phyloP scores from a whole-genome alignment of 805 yeast genomes.

The Saturnispora halmiae region DNA sequence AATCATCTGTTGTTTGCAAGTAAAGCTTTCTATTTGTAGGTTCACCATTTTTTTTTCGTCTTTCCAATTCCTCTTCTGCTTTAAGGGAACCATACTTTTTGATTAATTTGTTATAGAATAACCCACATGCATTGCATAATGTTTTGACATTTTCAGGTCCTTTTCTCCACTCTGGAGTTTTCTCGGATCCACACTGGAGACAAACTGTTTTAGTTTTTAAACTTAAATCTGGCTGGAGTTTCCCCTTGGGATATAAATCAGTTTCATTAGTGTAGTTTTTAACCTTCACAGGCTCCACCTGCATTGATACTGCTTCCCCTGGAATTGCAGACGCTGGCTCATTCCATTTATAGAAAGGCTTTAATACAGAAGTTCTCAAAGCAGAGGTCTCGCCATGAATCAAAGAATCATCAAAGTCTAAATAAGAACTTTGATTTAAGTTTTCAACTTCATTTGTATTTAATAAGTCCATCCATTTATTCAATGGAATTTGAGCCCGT shows the following conservation, averaged over 20 bases:
- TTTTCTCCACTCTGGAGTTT: constrained; percentile 89
- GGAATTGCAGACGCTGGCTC: constrained; percentile 6
- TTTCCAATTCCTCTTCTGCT: constrained; percentile 32
- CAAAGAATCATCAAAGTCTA: not conserved
- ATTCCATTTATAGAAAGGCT: constrained; percentile 4
- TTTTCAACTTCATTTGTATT: not conserved
- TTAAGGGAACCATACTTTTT: constrained; percentile 37
- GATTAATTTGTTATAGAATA: constrained; percentile 55
- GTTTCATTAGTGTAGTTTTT: not conserved
- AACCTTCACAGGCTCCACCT: constrained; percentile 28
- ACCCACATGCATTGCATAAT: constrained; percentile 88
- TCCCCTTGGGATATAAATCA: constrained; percentile 26
- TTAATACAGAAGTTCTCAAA: not conserved
- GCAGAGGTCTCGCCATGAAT: constrained; percentile 1
- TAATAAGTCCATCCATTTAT: constrained; percentile 8
- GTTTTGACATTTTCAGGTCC: constrained; percentile 82
- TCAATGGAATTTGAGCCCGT: constrained; percentile 1
- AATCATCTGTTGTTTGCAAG: not conserved
- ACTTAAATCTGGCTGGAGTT: constrained; percentile 30
- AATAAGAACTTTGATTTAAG: not conserved
- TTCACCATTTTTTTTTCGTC: constrained; percentile 25
- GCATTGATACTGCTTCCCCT: constrained; percentile 24
- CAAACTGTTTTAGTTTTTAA: constrained; percentile 32
- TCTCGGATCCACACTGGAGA: constrained; percentile 61
- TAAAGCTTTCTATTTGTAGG: constrained; percentile 23